These are phyloP conservation scores for Rhizopus delemar DNA, from an alignment of 371 early-diverging fungal species.

Conservation along the genomic window DNA sequence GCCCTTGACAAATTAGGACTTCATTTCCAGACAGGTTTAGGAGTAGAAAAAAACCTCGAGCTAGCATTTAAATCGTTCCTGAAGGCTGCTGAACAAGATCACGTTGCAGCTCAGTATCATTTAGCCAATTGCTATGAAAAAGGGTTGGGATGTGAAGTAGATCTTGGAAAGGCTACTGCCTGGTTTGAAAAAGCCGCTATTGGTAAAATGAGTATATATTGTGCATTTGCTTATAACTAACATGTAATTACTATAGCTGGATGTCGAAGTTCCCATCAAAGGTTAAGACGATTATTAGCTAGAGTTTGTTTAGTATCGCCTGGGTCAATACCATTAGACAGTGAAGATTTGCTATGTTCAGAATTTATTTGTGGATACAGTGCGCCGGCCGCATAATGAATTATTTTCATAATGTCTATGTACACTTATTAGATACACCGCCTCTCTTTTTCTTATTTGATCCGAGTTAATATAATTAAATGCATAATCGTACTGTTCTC, in stretches of 20 bases:
- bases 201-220: constrained; percentile 11
- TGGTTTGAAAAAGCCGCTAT: constrained; percentile 79
- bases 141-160: constrained; percentile 64
- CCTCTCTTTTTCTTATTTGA: no score
- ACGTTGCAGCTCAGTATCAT: constrained; percentile 65
- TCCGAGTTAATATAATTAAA: no score
- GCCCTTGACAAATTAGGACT: constrained; percentile 85
- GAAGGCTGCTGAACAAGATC: constrained; percentile 65
- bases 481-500: no score
- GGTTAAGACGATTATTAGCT: constrained; percentile 52
- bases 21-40: constrained; percentile 78
- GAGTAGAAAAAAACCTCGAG: constrained; percentile 57
- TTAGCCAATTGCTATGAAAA: constrained; percentile 70
- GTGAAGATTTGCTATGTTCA: constrained; percentile 29
- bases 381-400: constrained; percentile 40
- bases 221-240: background rate
- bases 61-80: constrained; percentile 63
- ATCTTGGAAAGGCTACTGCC: constrained; percentile 60
- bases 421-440: background rate
- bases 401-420: background rate
- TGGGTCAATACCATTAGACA: constrained; percentile 12
- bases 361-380: constrained; percentile 31
- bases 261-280: constrained; percentile 58
- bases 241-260: constrained; percentile 32
- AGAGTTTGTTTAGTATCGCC: constrained; percentile 50